These are phyloP conservation scores for Medicago ruthenica DNA, from an alignment of 306 rosid genomes.

Conservation along the genomic window DNA sequence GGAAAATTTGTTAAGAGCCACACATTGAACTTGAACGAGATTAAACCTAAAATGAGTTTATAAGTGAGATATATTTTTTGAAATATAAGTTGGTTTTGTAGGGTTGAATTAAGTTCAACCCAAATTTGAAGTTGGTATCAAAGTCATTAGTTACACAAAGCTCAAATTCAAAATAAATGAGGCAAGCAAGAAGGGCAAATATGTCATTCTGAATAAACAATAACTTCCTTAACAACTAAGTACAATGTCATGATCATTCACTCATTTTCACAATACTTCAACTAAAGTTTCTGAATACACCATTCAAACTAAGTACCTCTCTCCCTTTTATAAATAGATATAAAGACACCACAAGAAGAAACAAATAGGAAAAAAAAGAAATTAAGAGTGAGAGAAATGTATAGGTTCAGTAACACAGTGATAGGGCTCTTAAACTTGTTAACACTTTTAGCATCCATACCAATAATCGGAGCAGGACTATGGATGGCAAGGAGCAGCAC, in stretches of 20 bases:
- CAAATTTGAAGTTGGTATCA: too few species aligned
- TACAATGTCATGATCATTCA: slow-evolving; percentile 37
- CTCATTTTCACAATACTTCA: slow-evolving; percentile 38
- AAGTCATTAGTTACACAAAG: too few species aligned
- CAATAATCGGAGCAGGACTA: slow-evolving; percentile 88
- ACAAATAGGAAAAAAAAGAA: slow-evolving; percentile 12
- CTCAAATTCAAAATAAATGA: slow-evolving; percentile 3
- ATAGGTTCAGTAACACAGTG: slow-evolving; percentile 92
- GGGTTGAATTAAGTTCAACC: background rate
- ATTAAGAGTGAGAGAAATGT: slow-evolving; percentile 49
- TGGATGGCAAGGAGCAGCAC: slow-evolving; percentile 94
- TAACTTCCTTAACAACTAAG: slow-evolving; percentile 62
- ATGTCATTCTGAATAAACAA: slow-evolving; percentile 28
- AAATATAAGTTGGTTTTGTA: too few species aligned
- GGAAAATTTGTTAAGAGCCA: background rate
- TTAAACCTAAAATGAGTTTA: too few species aligned
- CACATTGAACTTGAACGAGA: background rate
- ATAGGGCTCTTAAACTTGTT: slow-evolving; percentile 87
- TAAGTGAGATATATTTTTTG: too few species aligned
- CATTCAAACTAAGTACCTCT: too few species aligned
- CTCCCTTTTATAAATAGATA: slow-evolving; percentile 43
- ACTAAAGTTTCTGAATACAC: slow-evolving; percentile 42
- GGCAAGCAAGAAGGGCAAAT: slow-evolving; percentile 42
- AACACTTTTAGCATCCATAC: slow-evolving; percentile 88
- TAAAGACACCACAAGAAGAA: slow-evolving; percentile 28